A percentile compares a stretch with the other conserved stretches of the same genome.
Conservation (phyloP, 495 filamentous ascomycete species). For the Xylaria castorea region DNA sequence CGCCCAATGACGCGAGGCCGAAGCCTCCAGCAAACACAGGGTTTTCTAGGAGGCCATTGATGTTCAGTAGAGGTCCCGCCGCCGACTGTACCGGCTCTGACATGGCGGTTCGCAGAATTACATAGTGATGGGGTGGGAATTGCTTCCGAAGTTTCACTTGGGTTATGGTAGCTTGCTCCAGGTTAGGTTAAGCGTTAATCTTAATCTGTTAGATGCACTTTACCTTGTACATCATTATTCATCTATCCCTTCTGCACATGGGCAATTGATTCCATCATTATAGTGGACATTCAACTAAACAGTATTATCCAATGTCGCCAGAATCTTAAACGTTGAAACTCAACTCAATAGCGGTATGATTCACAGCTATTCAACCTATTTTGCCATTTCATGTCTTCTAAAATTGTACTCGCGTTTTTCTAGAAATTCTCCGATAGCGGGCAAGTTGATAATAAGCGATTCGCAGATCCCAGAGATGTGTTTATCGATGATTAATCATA, state of each 20-base stretch:
- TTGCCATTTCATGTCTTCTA: background rate
- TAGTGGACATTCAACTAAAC: background rate
- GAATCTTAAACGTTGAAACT: background rate
- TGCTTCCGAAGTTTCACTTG: background rate
- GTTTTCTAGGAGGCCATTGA: constrained; percentile 62
- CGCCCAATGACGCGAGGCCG: constrained; percentile 87
- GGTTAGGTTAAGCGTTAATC: background rate
- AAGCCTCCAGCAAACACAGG: constrained; percentile 69
- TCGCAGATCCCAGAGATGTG: background rate
- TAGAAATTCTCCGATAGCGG: background rate
- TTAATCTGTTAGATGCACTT: background rate
- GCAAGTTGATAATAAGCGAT: background rate
- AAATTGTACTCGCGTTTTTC: no score
- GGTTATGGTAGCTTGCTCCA: background rate
- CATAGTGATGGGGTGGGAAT: background rate
- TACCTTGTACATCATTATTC: background rate
- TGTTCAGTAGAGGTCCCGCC: constrained; percentile 40
- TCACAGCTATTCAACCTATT: background rate
- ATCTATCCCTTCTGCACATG: background rate
- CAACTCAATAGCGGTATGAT: background rate
- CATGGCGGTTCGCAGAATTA: constrained; percentile 36
- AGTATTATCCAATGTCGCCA: background rate
- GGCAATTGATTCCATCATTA: background rate
- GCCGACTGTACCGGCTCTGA: constrained; percentile 36
- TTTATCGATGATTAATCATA: constrained; percentile 4